Base-by-base conservation (phyloP, 2,329 filamentous ascomycete species). In the Clarireedia paspali region DNA sequence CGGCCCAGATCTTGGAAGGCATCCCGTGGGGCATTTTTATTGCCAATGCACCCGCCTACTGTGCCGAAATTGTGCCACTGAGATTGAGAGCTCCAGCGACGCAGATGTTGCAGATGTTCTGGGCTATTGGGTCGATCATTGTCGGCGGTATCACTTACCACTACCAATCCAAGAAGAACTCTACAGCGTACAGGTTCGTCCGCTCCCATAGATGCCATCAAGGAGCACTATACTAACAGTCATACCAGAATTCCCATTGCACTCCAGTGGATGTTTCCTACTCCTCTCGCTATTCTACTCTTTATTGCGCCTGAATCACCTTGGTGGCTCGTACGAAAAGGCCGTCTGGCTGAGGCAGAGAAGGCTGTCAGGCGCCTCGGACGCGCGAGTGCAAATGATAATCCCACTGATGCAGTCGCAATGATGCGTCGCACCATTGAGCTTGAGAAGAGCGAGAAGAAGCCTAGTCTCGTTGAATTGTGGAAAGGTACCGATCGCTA, bases 1-100 rank as follows among this genome's bases (percentile, higher is more conserved):
- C 73, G 4, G 72, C 75, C 39, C 81, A 85, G 71, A 70, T 82
- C 54, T 73, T 85, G 47, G 80, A 83, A 67, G 82, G 82, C 58
- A 65, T 85, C 4, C 82, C 82, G 2, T 85, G 82, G 82, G 82
- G 82, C 26, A 77, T 85, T 64, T 85, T 85, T 68, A 82, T 84
- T 62, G 81, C 82, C 66, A 84, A 84, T 66, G 76, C 82, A 4
- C 82, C 82, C 0, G 82, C 82, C 6, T 85, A 84, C 72, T 81
- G 76, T 68, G 71, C 70, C 64, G 82, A 85, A 67, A 82, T 85
- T 56, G 79, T 82, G 2, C 82, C 82, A 1, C 74, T 85, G 52
- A 71, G 71, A 64, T 69, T 85, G 54, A 71, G 81, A 67, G 82
- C 77, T 53, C 77, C 80, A 20, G 75, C 75, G 4, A 85, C 82